phyloP scores from a whole-genome alignment of 2,329 filamentous ascomycete species.

The Emergomyces orientalis region DNA sequence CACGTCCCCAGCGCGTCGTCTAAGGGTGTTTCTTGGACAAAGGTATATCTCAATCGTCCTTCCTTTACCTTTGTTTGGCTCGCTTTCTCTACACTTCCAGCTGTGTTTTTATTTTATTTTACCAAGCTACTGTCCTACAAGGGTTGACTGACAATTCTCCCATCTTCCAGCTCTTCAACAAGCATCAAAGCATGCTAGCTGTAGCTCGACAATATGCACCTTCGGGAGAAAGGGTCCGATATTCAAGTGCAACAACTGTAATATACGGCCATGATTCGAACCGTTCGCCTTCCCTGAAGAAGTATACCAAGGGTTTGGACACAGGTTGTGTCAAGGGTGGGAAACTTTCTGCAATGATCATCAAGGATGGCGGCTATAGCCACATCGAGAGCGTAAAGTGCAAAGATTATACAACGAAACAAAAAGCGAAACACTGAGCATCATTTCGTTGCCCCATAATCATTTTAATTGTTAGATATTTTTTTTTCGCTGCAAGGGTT shows the following conservation, averaged over 20 bases:
- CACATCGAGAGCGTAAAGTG: conserved; percentile 37
- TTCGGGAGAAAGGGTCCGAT: conserved; percentile 9
- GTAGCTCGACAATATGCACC: conserved; percentile 15
- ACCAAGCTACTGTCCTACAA: background rate
- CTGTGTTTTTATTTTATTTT: background rate
- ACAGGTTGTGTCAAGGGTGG: conserved; percentile 70
- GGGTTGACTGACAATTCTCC: background rate
- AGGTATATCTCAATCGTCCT: conserved; percentile 29
- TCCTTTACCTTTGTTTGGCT: background rate
- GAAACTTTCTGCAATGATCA: conserved; percentile 64
- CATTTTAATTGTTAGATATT: background rate
- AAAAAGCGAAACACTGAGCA: background rate
- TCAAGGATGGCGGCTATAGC: conserved; percentile 48
- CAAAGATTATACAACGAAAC: conserved; percentile 16
- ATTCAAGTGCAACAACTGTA: conserved; percentile 50
- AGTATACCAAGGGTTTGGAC: conserved; percentile 77
- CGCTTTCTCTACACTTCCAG: background rate
- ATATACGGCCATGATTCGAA: conserved; percentile 84
- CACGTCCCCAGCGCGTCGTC: conserved; percentile 46
- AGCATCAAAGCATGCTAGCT: conserved; percentile 27
- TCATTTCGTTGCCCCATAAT: background rate
- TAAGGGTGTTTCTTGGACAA: conserved; percentile 57
- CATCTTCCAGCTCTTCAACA: conserved; percentile 41
- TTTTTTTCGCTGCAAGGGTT: background rate
- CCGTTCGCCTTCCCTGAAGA: conserved; percentile 54